These are phyloP conservation scores for Canavalia gladiata DNA, from an alignment of 306 rosid species.

Conservation along the genomic window DNA sequence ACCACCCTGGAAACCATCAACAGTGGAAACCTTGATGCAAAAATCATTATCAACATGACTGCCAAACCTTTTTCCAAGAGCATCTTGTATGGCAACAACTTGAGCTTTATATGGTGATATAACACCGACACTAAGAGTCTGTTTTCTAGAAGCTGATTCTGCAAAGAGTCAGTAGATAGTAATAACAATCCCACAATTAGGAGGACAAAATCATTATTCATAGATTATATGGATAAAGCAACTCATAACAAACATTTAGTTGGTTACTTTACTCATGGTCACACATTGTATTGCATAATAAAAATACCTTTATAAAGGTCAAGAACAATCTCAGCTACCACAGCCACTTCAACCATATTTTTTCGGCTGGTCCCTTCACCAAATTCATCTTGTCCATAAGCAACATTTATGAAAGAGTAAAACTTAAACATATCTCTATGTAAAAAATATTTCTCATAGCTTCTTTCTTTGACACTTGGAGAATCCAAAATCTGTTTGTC, in stretches of 20 bases:
- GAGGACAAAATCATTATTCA: not conserved
- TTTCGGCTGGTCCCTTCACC: conserved; percentile 46
- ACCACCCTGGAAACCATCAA: conserved; percentile 83
- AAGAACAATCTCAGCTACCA: conserved; percentile 48
- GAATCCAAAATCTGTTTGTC: conserved; percentile 50
- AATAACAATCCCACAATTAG: not conserved
- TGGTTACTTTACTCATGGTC: conserved; percentile 11
- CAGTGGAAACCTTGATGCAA: conserved; percentile 60
- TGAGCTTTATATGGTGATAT: conserved; percentile 78
- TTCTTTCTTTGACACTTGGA: conserved; percentile 40
- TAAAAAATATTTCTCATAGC: conserved; percentile 49
- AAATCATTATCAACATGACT: conserved; percentile 37
- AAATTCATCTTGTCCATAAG: conserved; percentile 51
- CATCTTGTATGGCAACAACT: conserved; percentile 62
- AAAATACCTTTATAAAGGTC: conserved; percentile 49
- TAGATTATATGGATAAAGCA: conserved; percentile 8
- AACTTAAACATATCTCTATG: conserved; percentile 50
- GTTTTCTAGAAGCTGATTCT: conserved; percentile 53
- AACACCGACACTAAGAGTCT: conserved; percentile 64
- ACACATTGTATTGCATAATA: conserved; percentile 31
- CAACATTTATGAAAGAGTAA: conserved; percentile 57
- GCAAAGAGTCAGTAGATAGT: conserved; percentile 18
- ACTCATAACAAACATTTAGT: conserved; percentile 31
- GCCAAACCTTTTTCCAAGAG: conserved; percentile 52
- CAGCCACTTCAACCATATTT: conserved; percentile 59